Percentiles rank a stretch among this genome's conserved stretches.
Evolutionary conservation across 2,329 filamentous ascomycete genomes (phyloP).

Genomic region (Fusarium beomiforme): DNA sequence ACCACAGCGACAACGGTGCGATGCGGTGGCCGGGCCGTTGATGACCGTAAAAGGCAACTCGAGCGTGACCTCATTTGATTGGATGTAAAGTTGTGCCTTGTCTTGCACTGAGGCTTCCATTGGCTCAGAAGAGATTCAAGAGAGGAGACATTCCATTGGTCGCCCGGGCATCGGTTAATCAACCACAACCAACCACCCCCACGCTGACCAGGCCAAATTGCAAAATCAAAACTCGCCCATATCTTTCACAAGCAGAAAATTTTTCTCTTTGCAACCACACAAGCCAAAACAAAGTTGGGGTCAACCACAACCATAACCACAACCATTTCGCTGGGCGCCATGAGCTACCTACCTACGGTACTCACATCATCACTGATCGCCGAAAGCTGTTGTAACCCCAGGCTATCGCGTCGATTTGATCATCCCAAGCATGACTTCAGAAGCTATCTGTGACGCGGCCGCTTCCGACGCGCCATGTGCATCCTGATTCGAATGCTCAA

Average conservation of each 20-base stretch:
- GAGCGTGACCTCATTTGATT: slow-evolving; percentile 16
- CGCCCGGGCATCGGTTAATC: slow-evolving; percentile 16
- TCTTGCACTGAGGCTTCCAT: slow-evolving; percentile 24
- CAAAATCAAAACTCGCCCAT: slow-evolving; percentile 43
- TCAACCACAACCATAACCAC: slow-evolving; percentile 18
- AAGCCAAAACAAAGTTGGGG: slow-evolving; percentile 18
- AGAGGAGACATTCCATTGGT: slow-evolving; percentile 2
- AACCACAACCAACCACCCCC: slow-evolving; percentile 39
- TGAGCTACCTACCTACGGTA: slow-evolving; percentile 24
- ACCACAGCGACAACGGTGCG: background rate
- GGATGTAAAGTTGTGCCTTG: background rate
- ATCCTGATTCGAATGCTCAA: background rate
- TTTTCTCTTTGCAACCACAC: slow-evolving; percentile 39
- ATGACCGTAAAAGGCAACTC: slow-evolving; percentile 30
- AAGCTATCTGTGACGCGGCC: slow-evolving; percentile 14
- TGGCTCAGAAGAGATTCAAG: background rate
- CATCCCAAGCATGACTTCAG: slow-evolving; percentile 12
- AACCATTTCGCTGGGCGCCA: slow-evolving; percentile 29
- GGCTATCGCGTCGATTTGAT: background rate
- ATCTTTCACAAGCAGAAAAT: slow-evolving; percentile 28
- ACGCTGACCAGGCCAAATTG: slow-evolving; percentile 44
- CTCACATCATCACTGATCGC: slow-evolving; percentile 34
- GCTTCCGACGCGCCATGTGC: background rate
- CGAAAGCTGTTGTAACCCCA: slow-evolving; percentile 27
- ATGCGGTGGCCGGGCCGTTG: slow-evolving; percentile 6